Base-by-base conservation (phyloP, 2,329 filamentous ascomycete genomes). In the Arthrinium puccinioides region DNA sequence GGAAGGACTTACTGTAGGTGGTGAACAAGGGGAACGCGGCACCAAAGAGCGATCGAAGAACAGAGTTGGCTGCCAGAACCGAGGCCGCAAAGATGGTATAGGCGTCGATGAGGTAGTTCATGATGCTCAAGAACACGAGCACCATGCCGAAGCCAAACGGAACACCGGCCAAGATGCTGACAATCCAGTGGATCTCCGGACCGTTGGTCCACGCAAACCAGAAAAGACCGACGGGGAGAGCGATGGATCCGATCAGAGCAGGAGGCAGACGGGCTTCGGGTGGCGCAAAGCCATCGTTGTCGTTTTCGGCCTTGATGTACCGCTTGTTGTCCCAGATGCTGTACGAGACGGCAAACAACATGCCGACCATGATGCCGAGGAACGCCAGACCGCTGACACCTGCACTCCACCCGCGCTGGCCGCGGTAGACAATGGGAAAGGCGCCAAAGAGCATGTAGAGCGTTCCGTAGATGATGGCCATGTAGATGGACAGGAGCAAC, bases 61-160 rank as follows among this genome's bases (percentile, higher is more conserved):
- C 68, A 3, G 69, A 64, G 48, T 73, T 87, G 32, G 82, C 83
- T 3, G 85, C 84, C 8, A 89, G 65, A 0, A 81, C 83, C 0
- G 79, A 85, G 1, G 84, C 84, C 1, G 84, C 83, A 44, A 81
- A 89, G 47, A 43, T 16, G 13, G 43, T 40, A 39, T 48, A 66
- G 0, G 67, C 51, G 45, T 78, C 74, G 39, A 76, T 70, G 4
- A 77, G 60, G 50, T 75, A 76, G 50, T 72, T 75, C 52, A 69
- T 67, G 25, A 69, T 54, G 18, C 59, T 60, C 13, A 79, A 50
- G 59, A 79, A 79, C 29, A 78, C 67, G 16, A 76, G 56, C 1
- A 74, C 69, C 45, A 57, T 49, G 5, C 53, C 55, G 27, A 52
- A 55, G 2, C 50, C 56, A 38, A 62, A 62, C 9, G 56, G 46